Conservation (phyloP, 2,329 filamentous ascomycete genomes). For the Trichoderma arundinaceum region DNA sequence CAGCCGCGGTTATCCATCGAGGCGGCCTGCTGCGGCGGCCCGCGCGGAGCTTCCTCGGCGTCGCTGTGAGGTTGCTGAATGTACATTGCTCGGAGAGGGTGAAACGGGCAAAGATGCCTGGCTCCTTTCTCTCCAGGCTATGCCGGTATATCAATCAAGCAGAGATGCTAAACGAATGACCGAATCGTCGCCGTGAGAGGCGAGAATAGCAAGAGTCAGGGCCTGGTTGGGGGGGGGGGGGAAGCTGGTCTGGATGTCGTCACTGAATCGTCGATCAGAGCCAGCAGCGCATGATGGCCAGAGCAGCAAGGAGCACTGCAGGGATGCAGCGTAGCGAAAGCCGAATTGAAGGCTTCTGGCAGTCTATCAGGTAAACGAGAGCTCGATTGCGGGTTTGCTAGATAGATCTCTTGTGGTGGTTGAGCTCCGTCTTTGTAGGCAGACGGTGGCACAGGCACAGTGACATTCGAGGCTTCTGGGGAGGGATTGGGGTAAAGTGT, state of each 20-base stretch:
- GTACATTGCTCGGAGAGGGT: constrained; percentile 3
- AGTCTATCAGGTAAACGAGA: neutral
- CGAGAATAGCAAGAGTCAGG: neutral
- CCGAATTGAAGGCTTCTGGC: neutral
- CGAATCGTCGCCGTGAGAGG: neutral
- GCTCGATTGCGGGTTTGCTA: neutral
- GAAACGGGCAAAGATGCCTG: neutral
- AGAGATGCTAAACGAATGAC: neutral
- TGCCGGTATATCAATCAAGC: neutral
- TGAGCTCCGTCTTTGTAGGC: neutral
- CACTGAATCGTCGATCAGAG: constrained; percentile 21
- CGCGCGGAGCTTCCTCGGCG: constrained; percentile 7
- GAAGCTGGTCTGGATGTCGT: constrained; percentile 20
- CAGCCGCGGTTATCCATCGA: constrained; percentile 10
- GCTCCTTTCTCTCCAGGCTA: neutral
- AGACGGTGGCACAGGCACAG: too few species aligned
- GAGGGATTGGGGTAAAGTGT: too few species aligned
- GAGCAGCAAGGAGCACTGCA: neutral
- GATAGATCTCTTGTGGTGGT: neutral
- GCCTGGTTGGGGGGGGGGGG: constrained; percentile 1
- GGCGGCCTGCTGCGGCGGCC: neutral
- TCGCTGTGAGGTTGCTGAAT: constrained; percentile 18
- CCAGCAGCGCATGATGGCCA: constrained; percentile 22
- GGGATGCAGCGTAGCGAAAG: neutral
- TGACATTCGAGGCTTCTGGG: too few species aligned